Percentiles rank a stretch among this genome's conserved stretches.
Conservation (phyloP, 257 asterid species). For the Verbascum thapsus region DNA sequence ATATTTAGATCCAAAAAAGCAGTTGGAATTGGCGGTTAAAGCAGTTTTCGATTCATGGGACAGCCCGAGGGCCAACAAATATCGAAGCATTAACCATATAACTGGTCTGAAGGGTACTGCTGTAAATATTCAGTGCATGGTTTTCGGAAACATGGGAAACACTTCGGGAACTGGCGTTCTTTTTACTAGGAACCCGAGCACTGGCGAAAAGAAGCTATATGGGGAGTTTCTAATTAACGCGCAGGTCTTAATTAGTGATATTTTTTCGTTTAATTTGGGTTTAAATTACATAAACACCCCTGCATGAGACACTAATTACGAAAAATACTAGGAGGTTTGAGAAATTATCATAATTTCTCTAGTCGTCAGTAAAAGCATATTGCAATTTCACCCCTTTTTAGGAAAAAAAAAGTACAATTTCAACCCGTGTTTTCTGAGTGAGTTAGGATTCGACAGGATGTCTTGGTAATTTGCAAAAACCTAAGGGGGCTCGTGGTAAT, state of each 20-base stretch:
- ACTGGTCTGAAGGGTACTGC: conserved; percentile 94
- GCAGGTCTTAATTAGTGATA: conserved; percentile 53
- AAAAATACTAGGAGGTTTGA: no score
- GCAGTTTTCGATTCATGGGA: conserved; percentile 98
- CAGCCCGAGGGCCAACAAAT: conserved; percentile 86
- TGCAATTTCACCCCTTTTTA: no score
- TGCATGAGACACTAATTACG: no score
- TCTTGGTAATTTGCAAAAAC: no score
- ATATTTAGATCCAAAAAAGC: conserved; percentile 71
- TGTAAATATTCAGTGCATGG: conserved; percentile 95
- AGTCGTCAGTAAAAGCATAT: no score
- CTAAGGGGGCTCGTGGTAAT: no score
- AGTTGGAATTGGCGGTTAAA: conserved; percentile 81
- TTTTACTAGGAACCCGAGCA: conserved; percentile 91
- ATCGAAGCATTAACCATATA: conserved; percentile 81
- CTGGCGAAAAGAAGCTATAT: conserved; percentile 91
- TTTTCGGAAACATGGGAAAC: conserved; percentile 97
- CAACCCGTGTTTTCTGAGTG: no score
- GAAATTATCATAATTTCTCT: no score
- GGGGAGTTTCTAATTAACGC: conserved; percentile 95
- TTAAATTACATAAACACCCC: no score
- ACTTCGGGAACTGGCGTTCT: conserved; percentile 98
- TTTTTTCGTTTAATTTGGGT: background rate
- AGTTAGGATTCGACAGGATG: no score
- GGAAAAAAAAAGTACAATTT: no score